Conservation (phyloP, 179 eudicot species). For the Carnegiea gigantea region DNA sequence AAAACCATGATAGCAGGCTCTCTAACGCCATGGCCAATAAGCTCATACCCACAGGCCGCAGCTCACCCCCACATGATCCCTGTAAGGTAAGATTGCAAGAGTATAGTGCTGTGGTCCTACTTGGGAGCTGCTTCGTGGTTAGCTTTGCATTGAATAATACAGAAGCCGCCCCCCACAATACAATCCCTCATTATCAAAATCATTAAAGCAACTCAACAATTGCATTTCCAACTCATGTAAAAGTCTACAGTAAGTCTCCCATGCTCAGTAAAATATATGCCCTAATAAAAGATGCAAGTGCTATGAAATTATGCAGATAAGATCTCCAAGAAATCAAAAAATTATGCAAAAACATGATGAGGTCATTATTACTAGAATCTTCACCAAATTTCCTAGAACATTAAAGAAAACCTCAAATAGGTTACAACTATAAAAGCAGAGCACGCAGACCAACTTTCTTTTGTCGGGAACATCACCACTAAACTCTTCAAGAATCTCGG, state of each 20-base stretch:
- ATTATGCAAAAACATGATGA: conserved; percentile 25
- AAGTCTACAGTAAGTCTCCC: conserved; percentile 15
- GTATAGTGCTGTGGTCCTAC: no score
- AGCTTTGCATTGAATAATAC: background rate
- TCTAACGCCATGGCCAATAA: no score
- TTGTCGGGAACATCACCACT: conserved; percentile 1
- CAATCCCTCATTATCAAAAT: background rate
- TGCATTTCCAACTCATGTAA: conserved; percentile 14
- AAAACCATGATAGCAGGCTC: no score
- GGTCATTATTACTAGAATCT: conserved; percentile 24
- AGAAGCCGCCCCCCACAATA: background rate
- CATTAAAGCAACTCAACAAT: conserved; percentile 20
- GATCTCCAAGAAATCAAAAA: conserved; percentile 27
- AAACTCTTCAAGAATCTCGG: conserved; percentile 14
- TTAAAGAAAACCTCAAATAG: conserved; percentile 15
- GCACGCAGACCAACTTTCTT: conserved; percentile 2
- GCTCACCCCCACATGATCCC: no score
- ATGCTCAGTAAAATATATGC: conserved; percentile 3
- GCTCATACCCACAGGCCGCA: no score
- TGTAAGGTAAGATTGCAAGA: no score
- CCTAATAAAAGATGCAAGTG: conserved; percentile 20
- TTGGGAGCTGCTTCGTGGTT: no score
- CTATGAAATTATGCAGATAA: conserved; percentile 23
- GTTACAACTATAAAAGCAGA: conserved; percentile 15
- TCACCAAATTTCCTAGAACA: conserved; percentile 29